Percentiles rank a stretch among this genome's conserved stretches.
Conservation (phyloP, 108 stramenopile genomes). For the Fistulifera solaris region DNA sequence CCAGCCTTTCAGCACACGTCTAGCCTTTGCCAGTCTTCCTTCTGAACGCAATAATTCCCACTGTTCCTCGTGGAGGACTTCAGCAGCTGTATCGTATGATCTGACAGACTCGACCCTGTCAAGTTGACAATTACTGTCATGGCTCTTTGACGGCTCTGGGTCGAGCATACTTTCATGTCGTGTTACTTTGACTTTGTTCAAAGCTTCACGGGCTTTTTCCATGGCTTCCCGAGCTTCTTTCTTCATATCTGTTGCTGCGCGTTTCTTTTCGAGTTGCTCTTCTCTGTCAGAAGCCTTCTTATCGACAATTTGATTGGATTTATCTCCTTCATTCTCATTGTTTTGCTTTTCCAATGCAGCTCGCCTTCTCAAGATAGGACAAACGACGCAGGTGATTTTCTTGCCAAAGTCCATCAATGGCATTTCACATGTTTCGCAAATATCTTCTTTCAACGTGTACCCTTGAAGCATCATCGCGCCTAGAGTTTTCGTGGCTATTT, state of each 20-base stretch:
- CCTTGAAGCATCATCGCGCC: constrained; percentile 50
- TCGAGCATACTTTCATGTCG: constrained; percentile 26
- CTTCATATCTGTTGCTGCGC: background rate
- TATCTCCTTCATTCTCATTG: background rate
- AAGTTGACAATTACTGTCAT: constrained; percentile 19
- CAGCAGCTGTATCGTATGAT: constrained; percentile 12
- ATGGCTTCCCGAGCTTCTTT: background rate
- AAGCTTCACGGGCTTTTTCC: constrained; percentile 8
- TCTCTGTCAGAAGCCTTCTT: background rate
- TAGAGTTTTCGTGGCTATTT: constrained; percentile 52
- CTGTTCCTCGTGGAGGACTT: constrained; percentile 12
- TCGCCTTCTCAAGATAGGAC: constrained; percentile 30
- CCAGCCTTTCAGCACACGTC: constrained; percentile 34
- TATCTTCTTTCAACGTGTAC: constrained; percentile 28
- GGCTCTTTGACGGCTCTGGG: no score
- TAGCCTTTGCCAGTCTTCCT: constrained; percentile 29
- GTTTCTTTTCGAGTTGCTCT: background rate
- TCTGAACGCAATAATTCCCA: constrained; percentile 40
- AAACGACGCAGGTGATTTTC: constrained; percentile 34
- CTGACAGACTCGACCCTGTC: constrained; percentile 17
- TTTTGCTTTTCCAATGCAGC: constrained; percentile 7
- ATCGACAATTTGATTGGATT: background rate
- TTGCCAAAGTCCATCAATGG: constrained; percentile 34
- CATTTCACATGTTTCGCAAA: constrained; percentile 39
- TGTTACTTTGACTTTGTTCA: constrained; percentile 21